Percentiles rank a stretch among this genome's conserved stretches.
These are phyloP conservation scores for Biscogniauxia marginata DNA, from an alignment of 2,329 filamentous ascomycete species.

Conservation along the genomic window DNA sequence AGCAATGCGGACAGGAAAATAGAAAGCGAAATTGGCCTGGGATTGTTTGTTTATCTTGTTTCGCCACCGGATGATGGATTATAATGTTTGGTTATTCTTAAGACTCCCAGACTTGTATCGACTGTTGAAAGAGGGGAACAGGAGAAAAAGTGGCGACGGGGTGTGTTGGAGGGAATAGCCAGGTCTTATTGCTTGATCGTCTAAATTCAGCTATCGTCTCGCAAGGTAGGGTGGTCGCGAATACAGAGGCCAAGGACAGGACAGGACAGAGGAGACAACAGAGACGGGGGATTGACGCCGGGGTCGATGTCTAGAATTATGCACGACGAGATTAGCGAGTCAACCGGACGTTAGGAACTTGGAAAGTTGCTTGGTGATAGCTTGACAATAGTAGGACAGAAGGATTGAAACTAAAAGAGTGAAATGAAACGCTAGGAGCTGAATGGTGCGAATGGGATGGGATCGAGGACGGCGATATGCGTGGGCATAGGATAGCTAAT, in stretches of 20 bases:
- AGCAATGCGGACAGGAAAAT: neutral
- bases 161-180: conserved; percentile 26
- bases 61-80: conserved; percentile 4
- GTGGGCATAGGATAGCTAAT: conserved; percentile 4
- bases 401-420: conserved; percentile 2
- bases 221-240: conserved; percentile 30
- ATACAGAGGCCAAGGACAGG: conserved; percentile 22
- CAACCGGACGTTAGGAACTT: conserved; percentile 21
- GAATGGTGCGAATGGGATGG: conserved; percentile 5
- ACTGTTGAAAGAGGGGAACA: conserved; percentile 20
- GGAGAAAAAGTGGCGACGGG: conserved; percentile 32
- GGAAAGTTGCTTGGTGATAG: conserved; percentile 23
- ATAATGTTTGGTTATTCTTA: neutral
- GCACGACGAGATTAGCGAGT: conserved; percentile 29
- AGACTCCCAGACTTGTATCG: neutral
- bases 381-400: conserved; percentile 12
- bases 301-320: conserved; percentile 26
- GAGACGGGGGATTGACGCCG: conserved; percentile 19
- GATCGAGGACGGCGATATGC: conserved; percentile 1
- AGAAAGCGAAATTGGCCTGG: neutral
- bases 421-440: neutral
- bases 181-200: conserved; percentile 33
- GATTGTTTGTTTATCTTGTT: conserved; percentile 23
- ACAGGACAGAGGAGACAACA: conserved; percentile 2
- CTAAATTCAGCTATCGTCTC: conserved; percentile 4